Conservation (phyloP, 176 grass and related monocot species). For the Phoenix dactylifera region DNA sequence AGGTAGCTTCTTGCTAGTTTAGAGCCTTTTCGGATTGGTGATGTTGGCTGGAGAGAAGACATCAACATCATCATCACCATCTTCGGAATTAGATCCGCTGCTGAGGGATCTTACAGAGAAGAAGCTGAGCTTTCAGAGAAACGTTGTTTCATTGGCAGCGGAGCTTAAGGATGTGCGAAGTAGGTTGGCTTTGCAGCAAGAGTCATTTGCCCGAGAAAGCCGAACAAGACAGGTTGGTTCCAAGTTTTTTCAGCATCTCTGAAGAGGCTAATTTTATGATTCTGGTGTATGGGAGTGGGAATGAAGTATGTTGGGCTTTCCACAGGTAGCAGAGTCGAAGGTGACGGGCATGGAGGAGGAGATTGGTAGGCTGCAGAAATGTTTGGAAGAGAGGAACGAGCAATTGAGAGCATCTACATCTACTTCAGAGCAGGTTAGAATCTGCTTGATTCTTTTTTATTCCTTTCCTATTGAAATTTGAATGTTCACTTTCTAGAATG, state of each 20-base stretch:
- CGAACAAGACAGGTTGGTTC: slow-evolving; percentile 43
- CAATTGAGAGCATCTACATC: slow-evolving; percentile 25
- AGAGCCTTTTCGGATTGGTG: neutral
- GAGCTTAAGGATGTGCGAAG: slow-evolving; percentile 76
- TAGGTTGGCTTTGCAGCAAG: slow-evolving; percentile 48
- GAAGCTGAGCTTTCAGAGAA: slow-evolving; percentile 76
- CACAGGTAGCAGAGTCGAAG: slow-evolving; percentile 52
- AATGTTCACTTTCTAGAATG: too few relatives aligned
- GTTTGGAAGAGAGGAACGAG: slow-evolving; percentile 54
- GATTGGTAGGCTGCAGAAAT: slow-evolving; percentile 58
- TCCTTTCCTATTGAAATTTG: neutral
- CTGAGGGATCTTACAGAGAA: slow-evolving; percentile 86
- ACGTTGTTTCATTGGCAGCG: slow-evolving; percentile 56
- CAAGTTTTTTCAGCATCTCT: neutral
- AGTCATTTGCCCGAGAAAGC: slow-evolving; percentile 46
- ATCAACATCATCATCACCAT: slow-evolving; percentile 24
- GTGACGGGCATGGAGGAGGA: slow-evolving; percentile 71
- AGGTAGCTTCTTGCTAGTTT: neutral
- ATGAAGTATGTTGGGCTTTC: neutral
- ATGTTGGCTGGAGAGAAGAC: slow-evolving; percentile 36
- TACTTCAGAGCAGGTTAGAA: slow-evolving; percentile 42
- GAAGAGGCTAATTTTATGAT: too few relatives aligned
- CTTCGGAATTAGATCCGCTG: slow-evolving; percentile 53
- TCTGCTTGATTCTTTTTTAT: neutral
- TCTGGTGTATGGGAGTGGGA: neutral